Evolutionary conservation across 805 yeast genomes (phyloP), one percentile per base, ranked within the genome.

Genomic region (Pichia nanzhaoensis): DNA sequence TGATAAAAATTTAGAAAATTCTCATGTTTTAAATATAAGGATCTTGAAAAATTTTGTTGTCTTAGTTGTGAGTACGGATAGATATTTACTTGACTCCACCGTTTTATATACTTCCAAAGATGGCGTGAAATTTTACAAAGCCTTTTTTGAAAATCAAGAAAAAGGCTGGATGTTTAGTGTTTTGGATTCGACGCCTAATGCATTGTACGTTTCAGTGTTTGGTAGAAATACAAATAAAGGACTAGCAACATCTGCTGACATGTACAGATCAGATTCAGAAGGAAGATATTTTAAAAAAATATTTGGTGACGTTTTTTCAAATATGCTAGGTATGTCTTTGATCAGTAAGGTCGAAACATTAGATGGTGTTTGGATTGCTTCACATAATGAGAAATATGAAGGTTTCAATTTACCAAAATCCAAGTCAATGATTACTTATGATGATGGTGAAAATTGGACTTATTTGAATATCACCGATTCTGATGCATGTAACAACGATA

Each of bases 291-390:
- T 77, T 57, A 67, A 68, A 37, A 60, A 74, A n/a, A 46, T 59
- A 9, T 55, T 77, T 27, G 70, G 69, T 10, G 60, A 68, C 32
- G 65, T 73, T 12, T 57, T 64, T 36, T 68, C 67, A 19, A 61
- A 63, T 34, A 45, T 52, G 13, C 51, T 61, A 18, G 77, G 75
- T 8, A 59, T 68, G 37, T 65, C 71, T 21, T 58, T 63, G 17
- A 58, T 74, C 17, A 67, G 67, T 32, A 73, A 71, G 49, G 67
- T 80, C 17, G 68, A 71, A 47, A 69, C 67, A 17, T 67, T 79
- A 22, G 85, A 81, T 47, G 90, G 89, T 9, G 71, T 77, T 14
- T 74, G 84, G 74, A 55, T 83, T 39, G 73, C 78, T 21, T 61
- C 69, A 6, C 50, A 47, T 9, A 46, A 47, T 34, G 53, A 42